Evolutionary conservation across 176 grass and related monocot species (phyloP), one percentile per base, ranked within the genome.

Genomic region (Dendrocalamus sinicus): DNA sequence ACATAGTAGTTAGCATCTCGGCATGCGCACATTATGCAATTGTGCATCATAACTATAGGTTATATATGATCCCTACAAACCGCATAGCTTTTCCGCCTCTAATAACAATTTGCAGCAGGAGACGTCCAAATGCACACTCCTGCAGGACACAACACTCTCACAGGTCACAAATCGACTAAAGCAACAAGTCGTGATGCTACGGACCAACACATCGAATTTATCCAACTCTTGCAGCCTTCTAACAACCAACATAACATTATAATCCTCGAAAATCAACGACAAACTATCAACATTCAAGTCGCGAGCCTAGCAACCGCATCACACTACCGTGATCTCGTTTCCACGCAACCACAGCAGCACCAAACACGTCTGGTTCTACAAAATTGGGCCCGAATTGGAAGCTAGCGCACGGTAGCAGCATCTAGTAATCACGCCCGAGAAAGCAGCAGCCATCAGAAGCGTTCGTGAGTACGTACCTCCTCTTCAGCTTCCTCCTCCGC

Each of bases 401-500:
- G 26, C 70, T 39, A 58, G 20, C 9, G 24, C 35, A 6, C 2
- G 3, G 78, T 11, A 7, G 7, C 47, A 46, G 64, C 51, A 37
- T 22, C 13, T 61, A 85, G 50, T 1, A 23, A 67, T 12, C 44
- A 80, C 20, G 52, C 37, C 15, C 50, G 52, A 87, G 20, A 73
- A 44, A 86, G 41, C 9, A 35, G 46, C 35, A 26, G 52, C 80
- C 68, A 73, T 8, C 69, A 75, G 78, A 73, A 80, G 78, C 63
- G 28, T 15, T 11, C 62, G 78, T 37, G 28, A 63, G 78, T 30
- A 20, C 55, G 30, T 83, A 95, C 91, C 94, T 96, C 94, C 69
- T 91, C 84, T 67, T 76, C 81, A 35, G 58, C 74, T 59, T 93
- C 91, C 46, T 89, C 90, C 46, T 88, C 86, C 0, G 81, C 91